Evolutionary conservation across 2,329 filamentous ascomycete genomes (phyloP).

Genomic region (Penicillium sp.): DNA sequence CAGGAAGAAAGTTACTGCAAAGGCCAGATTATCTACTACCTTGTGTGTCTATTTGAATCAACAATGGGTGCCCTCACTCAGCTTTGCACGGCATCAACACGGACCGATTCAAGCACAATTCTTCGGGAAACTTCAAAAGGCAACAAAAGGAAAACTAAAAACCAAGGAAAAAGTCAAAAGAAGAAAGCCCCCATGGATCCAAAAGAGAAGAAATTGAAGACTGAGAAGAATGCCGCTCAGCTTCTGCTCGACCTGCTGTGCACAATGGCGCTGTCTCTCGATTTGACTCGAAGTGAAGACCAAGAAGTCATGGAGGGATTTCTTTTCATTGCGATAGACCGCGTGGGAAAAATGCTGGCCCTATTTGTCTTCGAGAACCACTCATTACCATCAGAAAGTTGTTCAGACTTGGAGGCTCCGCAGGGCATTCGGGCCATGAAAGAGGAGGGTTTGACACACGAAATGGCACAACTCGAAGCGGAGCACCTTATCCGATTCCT

Average conservation of each 20-base stretch:
- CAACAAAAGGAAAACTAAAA: constrained; percentile 10
- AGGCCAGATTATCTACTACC: constrained; percentile 34
- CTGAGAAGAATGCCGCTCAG: constrained; percentile 18
- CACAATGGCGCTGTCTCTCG: constrained; percentile 32
- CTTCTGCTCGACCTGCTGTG: constrained; percentile 28
- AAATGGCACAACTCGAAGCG: constrained; percentile 34
- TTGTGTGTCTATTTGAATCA: constrained; percentile 35
- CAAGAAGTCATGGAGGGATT: constrained; percentile 43
- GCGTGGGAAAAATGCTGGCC: constrained; percentile 42
- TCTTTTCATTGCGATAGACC: constrained; percentile 38
- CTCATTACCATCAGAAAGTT: constrained; percentile 25
- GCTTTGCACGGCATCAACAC: constrained; percentile 21
- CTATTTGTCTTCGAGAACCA: constrained; percentile 41
- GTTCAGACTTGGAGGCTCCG: constrained; percentile 31
- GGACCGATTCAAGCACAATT: neutral
- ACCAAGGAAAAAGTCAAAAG: neutral
- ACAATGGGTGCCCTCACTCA: constrained; percentile 28
- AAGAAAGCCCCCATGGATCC: neutral
- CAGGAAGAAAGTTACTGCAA: constrained; percentile 12
- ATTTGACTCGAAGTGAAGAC: constrained; percentile 26
- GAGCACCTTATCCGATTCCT: constrained; percentile 38
- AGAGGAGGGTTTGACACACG: constrained; percentile 23
- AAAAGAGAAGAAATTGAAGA: neutral
- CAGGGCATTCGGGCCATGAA: constrained; percentile 29
- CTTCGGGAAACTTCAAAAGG: constrained; percentile 1